Evolutionary conservation across 2,329 filamentous ascomycete genomes (phyloP).

Genomic region (Nectriaceae sp.): DNA sequence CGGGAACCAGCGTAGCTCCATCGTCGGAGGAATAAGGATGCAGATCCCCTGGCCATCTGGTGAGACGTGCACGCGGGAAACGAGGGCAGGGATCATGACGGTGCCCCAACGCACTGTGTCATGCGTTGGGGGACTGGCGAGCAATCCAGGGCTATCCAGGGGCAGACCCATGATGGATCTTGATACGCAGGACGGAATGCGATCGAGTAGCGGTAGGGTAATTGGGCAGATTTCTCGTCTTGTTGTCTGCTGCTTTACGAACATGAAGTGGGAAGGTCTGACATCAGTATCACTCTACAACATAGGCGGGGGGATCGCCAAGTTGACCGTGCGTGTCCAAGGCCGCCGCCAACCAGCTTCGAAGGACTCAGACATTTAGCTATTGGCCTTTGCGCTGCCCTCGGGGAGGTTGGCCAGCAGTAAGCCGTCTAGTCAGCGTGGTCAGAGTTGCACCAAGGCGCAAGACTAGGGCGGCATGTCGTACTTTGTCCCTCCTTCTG

Average conservation of each 20-base stretch:
- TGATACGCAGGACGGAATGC: constrained; percentile 15
- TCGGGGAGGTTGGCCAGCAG: constrained; percentile 24
- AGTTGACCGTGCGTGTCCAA: constrained; percentile 20
- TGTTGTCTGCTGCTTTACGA: constrained; percentile 11
- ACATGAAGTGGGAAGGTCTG: constrained; percentile 18
- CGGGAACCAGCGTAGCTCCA: constrained; percentile 1
- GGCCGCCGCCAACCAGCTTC: not conserved
- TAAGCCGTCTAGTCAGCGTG: constrained; percentile 13
- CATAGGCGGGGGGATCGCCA: constrained; percentile 12
- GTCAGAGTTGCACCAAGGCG: constrained; percentile 18
- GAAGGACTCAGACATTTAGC: not conserved
- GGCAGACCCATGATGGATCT: constrained; percentile 13
- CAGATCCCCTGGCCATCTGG: constrained; percentile 22
- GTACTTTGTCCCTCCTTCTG: constrained; percentile 15
- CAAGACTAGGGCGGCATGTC: not conserved
- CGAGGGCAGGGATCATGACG: constrained; percentile 21
- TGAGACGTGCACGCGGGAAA: constrained; percentile 31
- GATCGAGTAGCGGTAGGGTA: constrained; percentile 5
- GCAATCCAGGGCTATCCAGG: constrained; percentile 12
- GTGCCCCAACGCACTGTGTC: constrained; percentile 16
- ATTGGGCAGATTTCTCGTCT: constrained; percentile 3
- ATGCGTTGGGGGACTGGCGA: constrained; percentile 24
- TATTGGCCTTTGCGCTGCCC: not conserved
- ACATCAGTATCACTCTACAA: constrained; percentile 22
- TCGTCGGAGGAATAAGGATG: constrained; percentile 17